Evolutionary conservation across 1,284 basidiomycete genomes (phyloP).

Genomic region (Ustilago hordei): DNA sequence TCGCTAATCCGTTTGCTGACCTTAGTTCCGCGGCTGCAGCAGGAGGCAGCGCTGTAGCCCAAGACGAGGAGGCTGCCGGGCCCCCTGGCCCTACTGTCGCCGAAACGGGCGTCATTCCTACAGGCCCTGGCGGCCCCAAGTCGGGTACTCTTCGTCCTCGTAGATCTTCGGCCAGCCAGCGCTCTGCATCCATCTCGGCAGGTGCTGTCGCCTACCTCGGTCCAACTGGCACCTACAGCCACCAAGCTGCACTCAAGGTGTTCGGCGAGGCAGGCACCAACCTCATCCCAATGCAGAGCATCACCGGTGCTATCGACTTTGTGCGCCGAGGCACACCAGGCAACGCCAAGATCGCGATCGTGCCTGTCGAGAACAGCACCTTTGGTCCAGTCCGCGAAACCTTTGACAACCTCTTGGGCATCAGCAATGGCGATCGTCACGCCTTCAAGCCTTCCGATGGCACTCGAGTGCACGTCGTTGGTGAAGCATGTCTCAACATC

Average conservation of each 20-base stretch:
- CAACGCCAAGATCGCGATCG: conserved; percentile 52
- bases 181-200: conserved; percentile 50
- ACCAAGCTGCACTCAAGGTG: conserved; percentile 50
- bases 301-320: conserved; percentile 52
- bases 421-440: conserved; percentile 46
- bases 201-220: conserved; percentile 51
- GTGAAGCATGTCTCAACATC: conserved; percentile 42
- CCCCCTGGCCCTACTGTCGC: conserved; percentile 51
- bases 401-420: conserved; percentile 40
- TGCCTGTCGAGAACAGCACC: conserved; percentile 50
- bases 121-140: conserved; percentile 56
- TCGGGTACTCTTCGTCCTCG: conserved; percentile 51
- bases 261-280: conserved; percentile 41
- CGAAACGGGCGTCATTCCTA: conserved; percentile 52
- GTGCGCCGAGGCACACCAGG: conserved; percentile 47
- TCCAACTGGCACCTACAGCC: conserved; percentile 49
- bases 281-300: conserved; percentile 52
- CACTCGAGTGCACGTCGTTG: conserved; percentile 37
- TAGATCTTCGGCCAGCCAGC: conserved; percentile 35
- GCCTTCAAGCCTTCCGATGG: conserved; percentile 31
- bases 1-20: conserved; percentile 37
- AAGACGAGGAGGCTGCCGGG: conserved; percentile 20
- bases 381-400: conserved; percentile 51
- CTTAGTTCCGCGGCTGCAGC: conserved; percentile 11
- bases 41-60: conserved; percentile 3